These are phyloP conservation scores for Euphrasia arctica DNA, from an alignment of 305 asterid species.

Conservation along the genomic window DNA sequence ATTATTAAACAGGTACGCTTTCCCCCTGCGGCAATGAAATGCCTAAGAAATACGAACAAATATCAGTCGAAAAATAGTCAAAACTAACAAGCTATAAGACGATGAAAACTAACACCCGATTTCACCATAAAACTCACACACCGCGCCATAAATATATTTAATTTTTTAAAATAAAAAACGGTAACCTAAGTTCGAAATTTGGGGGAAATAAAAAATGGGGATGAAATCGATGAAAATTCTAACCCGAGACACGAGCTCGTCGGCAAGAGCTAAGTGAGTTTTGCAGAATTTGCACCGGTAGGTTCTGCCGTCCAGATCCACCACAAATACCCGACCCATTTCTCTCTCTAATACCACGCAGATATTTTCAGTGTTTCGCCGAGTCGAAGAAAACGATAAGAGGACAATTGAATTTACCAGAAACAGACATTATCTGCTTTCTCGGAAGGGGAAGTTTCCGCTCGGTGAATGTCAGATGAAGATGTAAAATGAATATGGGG, in stretches of 20 bases:
- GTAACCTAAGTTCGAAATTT: background rate
- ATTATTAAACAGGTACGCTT: conserved; percentile 60
- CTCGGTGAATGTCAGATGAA: background rate
- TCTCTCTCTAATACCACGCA: background rate
- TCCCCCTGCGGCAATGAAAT: conserved; percentile 59
- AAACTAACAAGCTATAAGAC: conserved; percentile 8
- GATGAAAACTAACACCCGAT: background rate
- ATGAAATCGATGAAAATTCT: background rate
- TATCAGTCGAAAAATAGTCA: background rate
- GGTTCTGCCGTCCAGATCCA: conserved; percentile 56
- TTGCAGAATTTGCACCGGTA: conserved; percentile 67
- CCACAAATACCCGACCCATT: conserved; percentile 62
- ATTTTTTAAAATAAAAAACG: background rate
- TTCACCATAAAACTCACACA: background rate
- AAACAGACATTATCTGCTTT: too few relatives aligned
- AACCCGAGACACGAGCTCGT: conserved; percentile 51
- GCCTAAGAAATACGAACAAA: conserved; percentile 37
- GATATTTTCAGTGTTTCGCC: background rate
- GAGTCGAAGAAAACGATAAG: background rate
- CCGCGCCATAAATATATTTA: background rate
- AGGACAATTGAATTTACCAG: too few relatives aligned
- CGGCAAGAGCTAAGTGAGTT: conserved; percentile 52
- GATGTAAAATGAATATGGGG: background rate
- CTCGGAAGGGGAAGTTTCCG: background rate
- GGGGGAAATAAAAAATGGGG: background rate